Base-by-base conservation (phyloP, 768 basidiomycete species). In the Leccinum ochraceum region DNA sequence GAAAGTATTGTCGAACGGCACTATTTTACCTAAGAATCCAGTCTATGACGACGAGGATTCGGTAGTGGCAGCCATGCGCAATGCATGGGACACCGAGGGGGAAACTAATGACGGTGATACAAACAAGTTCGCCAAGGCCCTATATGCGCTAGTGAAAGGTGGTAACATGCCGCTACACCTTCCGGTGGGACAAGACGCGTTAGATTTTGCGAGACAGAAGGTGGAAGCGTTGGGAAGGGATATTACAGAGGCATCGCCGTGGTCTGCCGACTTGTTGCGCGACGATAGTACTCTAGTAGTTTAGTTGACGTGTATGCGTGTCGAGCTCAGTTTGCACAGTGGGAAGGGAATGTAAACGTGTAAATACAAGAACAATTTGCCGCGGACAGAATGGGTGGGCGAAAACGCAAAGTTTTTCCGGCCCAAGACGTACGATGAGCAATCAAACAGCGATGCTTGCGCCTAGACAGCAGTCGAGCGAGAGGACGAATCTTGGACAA, bases 221-320 rank as follows among this genome's bases (percentile, higher is more conserved):
- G 30, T 42, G 6, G 46, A 62, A 44, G 44, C 14, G 10, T 14
- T 61, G n/a, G 36, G 24, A 14, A 53, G 11, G 20, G 51, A 32
- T 2, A 51, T 54, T 4, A 17, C 20, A 5, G 64, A 56, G 17
- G 52, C 52, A 7, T 44, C 26, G 22, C 37, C 22, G 4, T 65
- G 57, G 58, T 57, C 61, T 6, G 52, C 17, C 3, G 57, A 64
- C 57, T 32, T 64, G 57, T 30, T 57, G 34, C 36, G 34, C 6
- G 54, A 55, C 9, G 24, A 28, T 4, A 13, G 4, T 28, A 16
- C 17, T 37, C n/a, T 36, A 22, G 30, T 7, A 22, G 22, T 24
- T 26, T 54, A 53, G 30, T 37, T 37, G 37, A 37, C 6, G 37
- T 34, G 13, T 13, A 13, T 13, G 34, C 34, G 32, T 4, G 34